These are phyloP conservation scores for Russula sp. DNA, from an alignment of 768 basidiomycete species.

Conservation along the genomic window DNA sequence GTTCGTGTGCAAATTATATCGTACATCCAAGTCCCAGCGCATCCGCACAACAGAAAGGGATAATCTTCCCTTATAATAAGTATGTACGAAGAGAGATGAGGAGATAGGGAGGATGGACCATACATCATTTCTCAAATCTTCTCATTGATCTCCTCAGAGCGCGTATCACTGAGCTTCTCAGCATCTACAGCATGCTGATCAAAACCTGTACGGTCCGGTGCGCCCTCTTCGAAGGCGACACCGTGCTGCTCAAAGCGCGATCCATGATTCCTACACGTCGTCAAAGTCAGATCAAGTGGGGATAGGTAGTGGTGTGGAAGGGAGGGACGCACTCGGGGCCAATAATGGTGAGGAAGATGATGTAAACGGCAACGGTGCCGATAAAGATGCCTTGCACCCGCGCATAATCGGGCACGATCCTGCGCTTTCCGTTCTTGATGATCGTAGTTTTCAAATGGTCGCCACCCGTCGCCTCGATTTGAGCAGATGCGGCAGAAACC, in stretches of 20 bases:
- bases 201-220: not conserved
- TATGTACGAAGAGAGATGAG: not conserved
- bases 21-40: no score
- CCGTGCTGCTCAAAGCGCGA: not conserved
- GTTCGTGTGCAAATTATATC: no score
- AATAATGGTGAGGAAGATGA: slow-evolving; percentile 67
- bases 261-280: slow-evolving; percentile 8
- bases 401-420: slow-evolving; percentile 41
- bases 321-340: slow-evolving; percentile 61
- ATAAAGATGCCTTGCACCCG: slow-evolving; percentile 83
- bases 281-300: not conserved
- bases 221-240: not conserved
- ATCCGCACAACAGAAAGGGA: no score
- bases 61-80: no score
- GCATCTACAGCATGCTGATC: not conserved
- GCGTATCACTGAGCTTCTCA: not conserved
- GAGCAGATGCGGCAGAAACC: slow-evolving; percentile 41
- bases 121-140: not conserved
- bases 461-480: slow-evolving; percentile 41
- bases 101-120: not conserved
- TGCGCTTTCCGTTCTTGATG: slow-evolving; percentile 11
- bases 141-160: not conserved
- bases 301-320: not conserved
- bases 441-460: slow-evolving; percentile 22
- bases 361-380: slow-evolving; percentile 75